Percentiles rank a stretch among this genome's conserved stretches.
Evolutionary conservation across 2,329 filamentous ascomycete genomes (phyloP).

Genomic region (Bipolaris bicolor): DNA sequence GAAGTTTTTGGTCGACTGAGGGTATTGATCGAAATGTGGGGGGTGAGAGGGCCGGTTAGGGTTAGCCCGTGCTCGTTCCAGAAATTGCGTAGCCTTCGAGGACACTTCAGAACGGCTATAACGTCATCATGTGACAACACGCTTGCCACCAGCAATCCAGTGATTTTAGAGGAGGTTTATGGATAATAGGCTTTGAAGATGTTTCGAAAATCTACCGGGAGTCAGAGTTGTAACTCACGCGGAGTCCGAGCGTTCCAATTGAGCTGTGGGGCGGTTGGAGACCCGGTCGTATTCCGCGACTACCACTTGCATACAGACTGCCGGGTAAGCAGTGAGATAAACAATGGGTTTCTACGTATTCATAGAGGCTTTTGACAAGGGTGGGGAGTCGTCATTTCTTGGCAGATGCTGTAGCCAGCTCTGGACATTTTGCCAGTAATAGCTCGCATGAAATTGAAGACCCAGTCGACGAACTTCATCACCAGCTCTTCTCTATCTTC

Average conservation of each 20-base stretch:
- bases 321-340: background rate
- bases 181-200: too few relatives aligned
- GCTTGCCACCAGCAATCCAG: background rate
- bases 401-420: background rate
- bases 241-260: background rate
- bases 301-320: background rate
- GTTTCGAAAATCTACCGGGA: background rate
- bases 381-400: background rate
- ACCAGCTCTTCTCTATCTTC: too few relatives aligned
- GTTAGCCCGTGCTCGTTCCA: slow-evolving; percentile 18
- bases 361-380: background rate
- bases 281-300: background rate
- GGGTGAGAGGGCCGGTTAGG: slow-evolving; percentile 5
- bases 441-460: background rate
- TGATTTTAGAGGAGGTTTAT: background rate
- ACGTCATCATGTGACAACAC: slow-evolving; percentile 12
- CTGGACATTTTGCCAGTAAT: background rate
- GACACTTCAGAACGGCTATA: slow-evolving; percentile 11
- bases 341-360: background rate
- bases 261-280: background rate
- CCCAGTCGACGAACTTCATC: too few relatives aligned
- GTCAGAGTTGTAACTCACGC: background rate
- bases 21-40: slow-evolving; percentile 4
- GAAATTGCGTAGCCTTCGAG: slow-evolving; percentile 17
- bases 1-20: background rate